These are phyloP conservation scores for Erodium trifolium DNA, from an alignment of 441 rosid genomes.

Conservation along the genomic window DNA sequence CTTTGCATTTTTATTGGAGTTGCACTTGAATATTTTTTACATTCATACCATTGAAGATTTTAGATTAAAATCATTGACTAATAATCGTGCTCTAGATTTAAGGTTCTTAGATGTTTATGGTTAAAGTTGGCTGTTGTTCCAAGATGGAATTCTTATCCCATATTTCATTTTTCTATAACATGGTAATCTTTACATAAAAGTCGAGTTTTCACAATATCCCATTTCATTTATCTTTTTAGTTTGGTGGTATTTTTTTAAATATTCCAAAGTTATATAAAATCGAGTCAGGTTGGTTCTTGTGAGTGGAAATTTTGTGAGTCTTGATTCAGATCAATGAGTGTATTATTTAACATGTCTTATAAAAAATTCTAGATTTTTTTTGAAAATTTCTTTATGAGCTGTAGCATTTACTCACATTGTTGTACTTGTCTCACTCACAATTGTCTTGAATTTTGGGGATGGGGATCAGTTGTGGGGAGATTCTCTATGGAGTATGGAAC, in stretches of 20 bases:
- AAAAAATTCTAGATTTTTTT: not conserved
- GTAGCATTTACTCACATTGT: not conserved
- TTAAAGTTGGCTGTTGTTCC: slow-evolving; percentile 5
- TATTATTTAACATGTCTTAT: not conserved
- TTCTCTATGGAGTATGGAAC: not conserved
- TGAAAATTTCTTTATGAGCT: not conserved
- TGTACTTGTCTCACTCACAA: not conserved
- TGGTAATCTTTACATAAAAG: not conserved
- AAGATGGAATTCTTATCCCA: slow-evolving; percentile 1
- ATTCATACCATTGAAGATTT: not conserved
- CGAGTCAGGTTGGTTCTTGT: slow-evolving; percentile 6
- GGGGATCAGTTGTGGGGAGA: not conserved
- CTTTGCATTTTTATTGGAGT: not conserved
- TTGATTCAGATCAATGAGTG: not conserved
- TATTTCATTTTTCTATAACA: not conserved
- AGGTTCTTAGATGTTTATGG: slow-evolving; percentile 7
- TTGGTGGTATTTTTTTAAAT: not conserved
- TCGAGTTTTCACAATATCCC: not conserved
- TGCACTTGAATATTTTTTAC: not conserved
- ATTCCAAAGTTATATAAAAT: not conserved
- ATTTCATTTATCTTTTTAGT: not conserved
- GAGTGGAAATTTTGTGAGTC: not conserved
- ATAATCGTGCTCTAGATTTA: not conserved
- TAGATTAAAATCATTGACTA: not conserved
- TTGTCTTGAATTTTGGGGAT: not conserved